Conservation (phyloP, 495 filamentous ascomycete species). For the Aspergillus cavernicola region DNA sequence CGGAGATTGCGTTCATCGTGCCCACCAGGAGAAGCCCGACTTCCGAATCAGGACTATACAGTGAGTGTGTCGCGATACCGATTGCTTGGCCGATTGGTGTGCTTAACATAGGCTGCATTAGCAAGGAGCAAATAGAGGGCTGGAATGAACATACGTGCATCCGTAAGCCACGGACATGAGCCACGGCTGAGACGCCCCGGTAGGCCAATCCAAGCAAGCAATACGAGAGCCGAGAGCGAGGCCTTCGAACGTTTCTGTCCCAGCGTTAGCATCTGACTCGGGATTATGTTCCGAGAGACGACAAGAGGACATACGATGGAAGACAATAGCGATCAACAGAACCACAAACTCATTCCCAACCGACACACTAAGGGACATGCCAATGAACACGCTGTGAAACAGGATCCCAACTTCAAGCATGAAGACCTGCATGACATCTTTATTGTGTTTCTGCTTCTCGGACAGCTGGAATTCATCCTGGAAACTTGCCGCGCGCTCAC, state of each 20-base stretch:
- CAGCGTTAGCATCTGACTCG: slow-evolving; percentile 21
- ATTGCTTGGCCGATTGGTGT: slow-evolving; percentile 83
- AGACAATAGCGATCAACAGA: slow-evolving; percentile 67
- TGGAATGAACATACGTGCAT: slow-evolving; percentile 27
- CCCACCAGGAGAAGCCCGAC: slow-evolving; percentile 65
- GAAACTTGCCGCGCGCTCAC: neutral
- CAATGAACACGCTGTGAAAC: slow-evolving; percentile 78
- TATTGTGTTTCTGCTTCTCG: slow-evolving; percentile 27
- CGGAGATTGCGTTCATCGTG: slow-evolving; percentile 65
- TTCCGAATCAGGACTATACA: slow-evolving; percentile 62
- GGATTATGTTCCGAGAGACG: neutral
- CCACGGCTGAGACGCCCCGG: slow-evolving; percentile 53
- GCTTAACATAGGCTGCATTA: slow-evolving; percentile 39
- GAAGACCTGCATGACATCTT: slow-evolving; percentile 57
- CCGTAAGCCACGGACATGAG: slow-evolving; percentile 74
- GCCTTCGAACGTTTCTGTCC: slow-evolving; percentile 56
- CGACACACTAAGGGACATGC: slow-evolving; percentile 73
- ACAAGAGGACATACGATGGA: slow-evolving; percentile 53
- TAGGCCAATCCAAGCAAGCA: slow-evolving; percentile 48
- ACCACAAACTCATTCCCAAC: slow-evolving; percentile 67
- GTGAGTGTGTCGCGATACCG: slow-evolving; percentile 57
- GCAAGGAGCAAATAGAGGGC: neutral
- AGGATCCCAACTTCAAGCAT: slow-evolving; percentile 77
- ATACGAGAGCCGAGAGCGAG: slow-evolving; percentile 68
- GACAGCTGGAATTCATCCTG: neutral